Base-by-base conservation (phyloP, 148 eudicot species). In the Heliamphora exappendiculata region DNA sequence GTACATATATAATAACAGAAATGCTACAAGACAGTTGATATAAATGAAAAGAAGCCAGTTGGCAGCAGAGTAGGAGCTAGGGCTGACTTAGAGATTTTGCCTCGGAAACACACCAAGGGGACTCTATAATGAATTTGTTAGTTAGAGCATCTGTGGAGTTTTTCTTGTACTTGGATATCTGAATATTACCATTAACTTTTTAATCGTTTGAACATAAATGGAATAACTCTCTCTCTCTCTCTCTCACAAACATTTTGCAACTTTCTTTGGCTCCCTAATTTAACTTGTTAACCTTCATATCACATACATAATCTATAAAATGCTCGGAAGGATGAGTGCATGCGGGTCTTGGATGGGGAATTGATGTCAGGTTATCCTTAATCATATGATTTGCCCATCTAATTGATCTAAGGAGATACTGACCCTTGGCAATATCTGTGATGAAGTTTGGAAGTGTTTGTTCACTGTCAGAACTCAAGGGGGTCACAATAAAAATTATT, bases 1-100 rank as follows among this genome's bases (percentile, higher is more conserved):
- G 73, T 75, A 70, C 42, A 78, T 75, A 75, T 12, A 41, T 12
- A 41, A 64, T 65, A 39, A 33, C 13, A 67, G 58, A 17, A 80
- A 36, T 34, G 49, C 51, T 70, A 3, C 49, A 9, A 69, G 20
- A 28, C n/a, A 67, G 20, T 68, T 31, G 34, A 45, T 69, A 42
- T 47, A 34, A 19, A 63, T 36, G 68, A 73, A 31, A 26, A 34
- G 70, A 33, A 31, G n/a, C 69, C 33, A 70, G 66, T 28, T 28
- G 67, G 67, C 8, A 74, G 76, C 53, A 41, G 51, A 41, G 14
- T 26, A 54, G 65, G 67, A 57, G 1, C 39, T 74, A 74, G 54
- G 67, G 76, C 53, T 28, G 39, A 28, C 76, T 57, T 26, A 10
- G 9, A 41, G 34, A 71, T 9, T 74, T 74, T 74, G 76, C 51